phyloP scores from a whole-genome alignment of 257 asterid species.

The Solanum sejunctum region DNA sequence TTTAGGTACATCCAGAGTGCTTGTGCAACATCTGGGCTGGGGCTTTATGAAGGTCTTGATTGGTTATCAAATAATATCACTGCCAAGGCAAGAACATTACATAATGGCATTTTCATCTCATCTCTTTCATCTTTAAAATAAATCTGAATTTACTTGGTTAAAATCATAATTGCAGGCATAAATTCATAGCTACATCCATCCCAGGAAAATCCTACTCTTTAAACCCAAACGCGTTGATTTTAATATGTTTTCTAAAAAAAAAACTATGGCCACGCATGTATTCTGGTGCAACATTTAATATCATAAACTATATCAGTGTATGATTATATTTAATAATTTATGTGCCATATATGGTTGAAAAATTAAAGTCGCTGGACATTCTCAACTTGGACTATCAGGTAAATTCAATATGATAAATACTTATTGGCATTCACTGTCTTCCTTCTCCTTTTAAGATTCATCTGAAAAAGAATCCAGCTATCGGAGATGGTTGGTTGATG shows the following conservation, averaged over 20 bases:
- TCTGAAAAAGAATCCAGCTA: not conserved
- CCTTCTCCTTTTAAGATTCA: not conserved
- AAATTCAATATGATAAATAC: not conserved
- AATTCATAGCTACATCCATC: not conserved
- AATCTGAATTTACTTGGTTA: not conserved
- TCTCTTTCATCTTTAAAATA: not conserved
- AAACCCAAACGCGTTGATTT: not conserved
- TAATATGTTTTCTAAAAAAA: not conserved
- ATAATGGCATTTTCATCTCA: not conserved
- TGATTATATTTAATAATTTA: not conserved
- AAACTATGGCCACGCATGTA: not conserved
- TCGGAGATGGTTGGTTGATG: not conserved
- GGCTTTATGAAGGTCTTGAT: slow-evolving; percentile 47
- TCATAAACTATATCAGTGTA: not conserved
- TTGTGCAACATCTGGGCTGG: slow-evolving; percentile 39
- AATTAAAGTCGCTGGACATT: not conserved
- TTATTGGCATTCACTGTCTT: too few species aligned
- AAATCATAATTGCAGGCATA: slow-evolving; percentile 4
- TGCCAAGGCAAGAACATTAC: slow-evolving; percentile 12
- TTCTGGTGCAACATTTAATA: not conserved
- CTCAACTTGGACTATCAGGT: not conserved
- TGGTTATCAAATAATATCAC: slow-evolving; percentile 34
- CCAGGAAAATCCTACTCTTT: not conserved
- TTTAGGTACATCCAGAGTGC: slow-evolving; percentile 33
- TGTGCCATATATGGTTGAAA: not conserved